Percentiles rank a stretch among this genome's conserved stretches.
Conservation (phyloP, 2,329 filamentous ascomycete species). For the Bimuria novae-zelandiae region DNA sequence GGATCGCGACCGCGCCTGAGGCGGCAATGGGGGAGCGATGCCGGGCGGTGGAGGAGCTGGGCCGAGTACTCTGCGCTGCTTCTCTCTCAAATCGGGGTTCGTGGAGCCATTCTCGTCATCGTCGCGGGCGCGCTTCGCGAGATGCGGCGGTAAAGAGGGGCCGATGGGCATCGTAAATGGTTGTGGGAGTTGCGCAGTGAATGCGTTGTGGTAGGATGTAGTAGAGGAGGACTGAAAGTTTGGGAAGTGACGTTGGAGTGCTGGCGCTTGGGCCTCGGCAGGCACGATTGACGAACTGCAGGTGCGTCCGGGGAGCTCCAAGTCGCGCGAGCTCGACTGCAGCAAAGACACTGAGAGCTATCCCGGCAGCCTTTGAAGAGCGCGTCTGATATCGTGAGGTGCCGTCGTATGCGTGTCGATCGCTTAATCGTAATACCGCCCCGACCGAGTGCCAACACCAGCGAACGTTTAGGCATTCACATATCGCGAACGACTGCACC, state of each 20-base stretch:
- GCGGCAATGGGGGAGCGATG: constrained; percentile 59
- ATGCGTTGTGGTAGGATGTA: constrained; percentile 1
- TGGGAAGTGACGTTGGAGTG: constrained; percentile 19
- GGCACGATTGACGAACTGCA: constrained; percentile 21
- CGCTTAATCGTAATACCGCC: neutral
- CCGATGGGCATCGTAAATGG: constrained; percentile 66
- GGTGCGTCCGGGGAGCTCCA: constrained; percentile 18
- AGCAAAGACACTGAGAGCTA: neutral
- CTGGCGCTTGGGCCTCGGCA: constrained; percentile 23
- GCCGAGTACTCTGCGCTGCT: constrained; percentile 59
- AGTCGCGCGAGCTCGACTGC: constrained; percentile 15
- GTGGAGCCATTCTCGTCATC: constrained; percentile 48
- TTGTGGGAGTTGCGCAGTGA: too few relatives aligned
- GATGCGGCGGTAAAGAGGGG: constrained; percentile 70
- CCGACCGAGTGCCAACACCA: neutral
- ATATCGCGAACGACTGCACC: constrained; percentile 15
- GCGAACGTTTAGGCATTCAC: constrained; percentile 13
- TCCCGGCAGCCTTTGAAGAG: neutral
- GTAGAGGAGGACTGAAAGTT: constrained; percentile 4
- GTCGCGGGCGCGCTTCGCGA: constrained; percentile 58
- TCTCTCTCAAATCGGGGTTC: constrained; percentile 50
- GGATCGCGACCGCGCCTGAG: constrained; percentile 39
- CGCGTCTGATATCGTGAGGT: neutral
- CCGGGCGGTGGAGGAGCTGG: constrained; percentile 59
- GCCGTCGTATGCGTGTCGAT: neutral